Evolutionary conservation across 495 filamentous ascomycete species (phyloP), one percentile per base, ranked within the genome.

Genomic region (Penicillium paradoxum): DNA sequence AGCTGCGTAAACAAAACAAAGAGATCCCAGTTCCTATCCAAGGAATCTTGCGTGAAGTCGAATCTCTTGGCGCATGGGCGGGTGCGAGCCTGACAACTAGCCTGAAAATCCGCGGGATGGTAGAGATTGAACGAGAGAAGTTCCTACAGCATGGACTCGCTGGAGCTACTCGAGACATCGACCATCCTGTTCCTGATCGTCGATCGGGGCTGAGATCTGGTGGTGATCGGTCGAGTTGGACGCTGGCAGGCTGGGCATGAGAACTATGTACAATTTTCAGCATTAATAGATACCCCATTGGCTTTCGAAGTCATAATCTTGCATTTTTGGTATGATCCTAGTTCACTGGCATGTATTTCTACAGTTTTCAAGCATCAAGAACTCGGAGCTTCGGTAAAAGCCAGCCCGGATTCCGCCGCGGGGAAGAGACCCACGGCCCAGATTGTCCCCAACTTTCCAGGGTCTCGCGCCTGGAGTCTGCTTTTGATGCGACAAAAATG

Each of bases 31-130:
- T 76, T 0, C 59, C 58, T 10, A 60, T 79, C 41, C 71, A 79
- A 15, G 89, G 88, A 6, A 65, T 80, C 15, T 68, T 96, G 19
- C 80, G 89, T 2, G 87, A 85, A 14, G 73, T 97, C 11, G 87
- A 95, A 60, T 89, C 87, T 5, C 73, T 97, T 0, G 93, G 93
- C 0, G 75, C 89, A 6, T 98, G 93, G 92, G 83, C 84, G 32
- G 93, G 93, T 15, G 91, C 85, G 4, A 96, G 90, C 70, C 64
- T 98, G 45, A 70, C 91, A 2, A 85, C 86, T 0, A 83, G 84
- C 45, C 71, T 96, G 57, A 91, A 91, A 57, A 76, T 93, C 22
- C 83, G 83, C 24, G 87, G 90, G 0, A 73, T 91, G 39, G 84
- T 91, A 2, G 87, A 91, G 59, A 80, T 97, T 33, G 95, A 97